A percentile compares a stretch with the other conserved stretches of the same genome.
Evolutionary conservation across 164 flowering plant genomes (phyloP).

Genomic region (Nymphaea colorata): DNA sequence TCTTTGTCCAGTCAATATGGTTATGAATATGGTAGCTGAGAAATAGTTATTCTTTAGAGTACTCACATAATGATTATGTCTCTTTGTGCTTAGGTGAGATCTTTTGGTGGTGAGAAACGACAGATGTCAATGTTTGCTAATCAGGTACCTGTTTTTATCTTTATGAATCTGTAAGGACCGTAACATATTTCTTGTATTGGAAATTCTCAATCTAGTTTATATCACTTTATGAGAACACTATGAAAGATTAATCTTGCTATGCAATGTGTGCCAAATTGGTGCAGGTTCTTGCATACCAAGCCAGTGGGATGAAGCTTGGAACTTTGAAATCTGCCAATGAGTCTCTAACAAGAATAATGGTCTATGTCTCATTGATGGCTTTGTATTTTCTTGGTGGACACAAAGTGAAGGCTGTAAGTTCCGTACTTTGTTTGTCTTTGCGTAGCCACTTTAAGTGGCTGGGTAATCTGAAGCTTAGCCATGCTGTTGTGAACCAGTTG

Average conservation of each 20-base stretch:
- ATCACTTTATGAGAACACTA: not conserved
- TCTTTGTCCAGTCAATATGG: no score
- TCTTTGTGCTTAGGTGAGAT: slow-evolving; percentile 51
- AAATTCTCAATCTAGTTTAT: not conserved
- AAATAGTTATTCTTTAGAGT: no score
- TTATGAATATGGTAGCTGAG: no score
- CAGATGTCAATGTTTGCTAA: slow-evolving; percentile 79
- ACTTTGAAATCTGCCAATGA: slow-evolving; percentile 73
- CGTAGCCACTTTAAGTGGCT: no score
- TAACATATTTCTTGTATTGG: not conserved
- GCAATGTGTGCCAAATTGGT: not conserved
- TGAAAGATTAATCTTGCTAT: not conserved
- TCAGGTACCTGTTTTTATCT: slow-evolving; percentile 36
- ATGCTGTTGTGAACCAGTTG: no score
- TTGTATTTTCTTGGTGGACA: slow-evolving; percentile 89
- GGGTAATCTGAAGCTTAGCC: no score
- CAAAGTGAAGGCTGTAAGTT: slow-evolving; percentile 87
- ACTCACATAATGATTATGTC: no score
- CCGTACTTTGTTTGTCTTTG: not conserved
- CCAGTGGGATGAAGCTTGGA: slow-evolving; percentile 88
- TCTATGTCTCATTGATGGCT: slow-evolving; percentile 81
- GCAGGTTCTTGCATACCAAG: slow-evolving; percentile 71
- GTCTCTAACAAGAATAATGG: slow-evolving; percentile 78
- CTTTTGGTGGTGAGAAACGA: slow-evolving; percentile 90
- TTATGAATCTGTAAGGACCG: not conserved